These are phyloP conservation scores for Ophiocordyceps polyrhachis-furcata DNA, from an alignment of 2,329 filamentous ascomycete genomes.

Conservation along the genomic window DNA sequence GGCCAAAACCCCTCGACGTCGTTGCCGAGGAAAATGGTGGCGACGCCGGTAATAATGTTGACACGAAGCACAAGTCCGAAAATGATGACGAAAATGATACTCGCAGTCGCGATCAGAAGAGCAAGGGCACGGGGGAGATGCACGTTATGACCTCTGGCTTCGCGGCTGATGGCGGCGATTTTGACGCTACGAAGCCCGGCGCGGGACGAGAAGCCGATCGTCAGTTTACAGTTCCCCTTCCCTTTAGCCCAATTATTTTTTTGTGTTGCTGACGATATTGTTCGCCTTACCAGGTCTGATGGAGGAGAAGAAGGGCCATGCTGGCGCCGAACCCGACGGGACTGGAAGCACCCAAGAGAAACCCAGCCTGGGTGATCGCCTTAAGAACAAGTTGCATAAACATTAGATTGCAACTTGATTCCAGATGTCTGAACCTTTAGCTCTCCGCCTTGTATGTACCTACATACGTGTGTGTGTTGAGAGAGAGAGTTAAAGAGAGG, in stretches of 20 bases:
- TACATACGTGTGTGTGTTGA: too few relatives aligned
- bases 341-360: constrained; percentile 18
- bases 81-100: constrained; percentile 2
- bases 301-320: constrained; percentile 10
- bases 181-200: constrained; percentile 44
- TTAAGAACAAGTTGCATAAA: too few relatives aligned
- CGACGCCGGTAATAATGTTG: constrained; percentile 13
- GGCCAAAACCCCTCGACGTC: constrained; percentile 14
- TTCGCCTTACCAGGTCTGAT: constrained; percentile 11
- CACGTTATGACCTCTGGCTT: constrained; percentile 40
- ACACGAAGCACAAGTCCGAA: constrained; percentile 7
- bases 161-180: constrained; percentile 46
- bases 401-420: too few relatives aligned
- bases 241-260: too few relatives aligned
- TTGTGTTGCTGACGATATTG: not conserved
- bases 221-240: constrained; percentile 15
- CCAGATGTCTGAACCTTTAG: too few relatives aligned
- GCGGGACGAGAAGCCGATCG: constrained; percentile 49
- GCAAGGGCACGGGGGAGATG: constrained; percentile 33
- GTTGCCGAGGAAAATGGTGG: constrained; percentile 16
- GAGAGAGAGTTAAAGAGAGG: too few relatives aligned
- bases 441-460: too few relatives aligned
- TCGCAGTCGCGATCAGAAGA: constrained; percentile 6
- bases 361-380: constrained; percentile 24
- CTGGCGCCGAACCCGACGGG: not conserved